Conservation (phyloP, 1,284 basidiomycete genomes). For the Heterobasidion occidentale region DNA sequence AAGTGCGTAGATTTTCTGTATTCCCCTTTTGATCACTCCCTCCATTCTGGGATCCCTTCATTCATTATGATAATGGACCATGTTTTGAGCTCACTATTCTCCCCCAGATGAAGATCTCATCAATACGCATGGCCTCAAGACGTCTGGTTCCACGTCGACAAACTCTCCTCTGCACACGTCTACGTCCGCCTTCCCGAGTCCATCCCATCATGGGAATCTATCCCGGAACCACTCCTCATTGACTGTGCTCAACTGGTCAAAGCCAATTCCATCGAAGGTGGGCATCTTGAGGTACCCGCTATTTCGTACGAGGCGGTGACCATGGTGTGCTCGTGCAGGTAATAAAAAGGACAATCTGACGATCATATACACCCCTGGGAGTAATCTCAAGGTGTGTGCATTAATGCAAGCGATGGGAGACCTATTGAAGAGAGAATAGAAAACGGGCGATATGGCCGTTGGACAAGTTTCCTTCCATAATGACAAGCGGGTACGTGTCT, state of each 20-base stretch:
- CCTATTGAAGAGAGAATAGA: constrained; percentile 35
- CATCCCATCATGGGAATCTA: constrained; percentile 77
- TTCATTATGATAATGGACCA: background rate
- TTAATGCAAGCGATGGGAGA: background rate
- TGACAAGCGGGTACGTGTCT: constrained; percentile 62
- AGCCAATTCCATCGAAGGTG: constrained; percentile 95
- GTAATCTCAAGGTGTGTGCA: constrained; percentile 73
- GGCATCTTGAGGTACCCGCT: constrained; percentile 6
- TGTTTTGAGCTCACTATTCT: background rate
- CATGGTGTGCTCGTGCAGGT: constrained; percentile 36
- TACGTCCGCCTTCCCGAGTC: constrained; percentile 80
- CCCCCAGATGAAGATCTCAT: constrained; percentile 86
- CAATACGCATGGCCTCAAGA: constrained; percentile 82
- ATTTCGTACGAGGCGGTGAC: background rate
- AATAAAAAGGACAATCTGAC: constrained; percentile 95
- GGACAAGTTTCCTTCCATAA: constrained; percentile 93
- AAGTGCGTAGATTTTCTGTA: constrained; percentile 21
- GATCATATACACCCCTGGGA: constrained; percentile 89
- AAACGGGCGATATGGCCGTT: constrained; percentile 95
- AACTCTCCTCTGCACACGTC: constrained; percentile 90
- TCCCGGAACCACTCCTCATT: constrained; percentile 72
- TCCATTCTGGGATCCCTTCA: background rate
- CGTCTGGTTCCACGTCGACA: constrained; percentile 82
- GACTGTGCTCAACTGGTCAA: constrained; percentile 96
- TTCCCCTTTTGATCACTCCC: background rate